Conservation (phyloP, 768 basidiomycete genomes). For the Dacryopinax spathularia region DNA sequence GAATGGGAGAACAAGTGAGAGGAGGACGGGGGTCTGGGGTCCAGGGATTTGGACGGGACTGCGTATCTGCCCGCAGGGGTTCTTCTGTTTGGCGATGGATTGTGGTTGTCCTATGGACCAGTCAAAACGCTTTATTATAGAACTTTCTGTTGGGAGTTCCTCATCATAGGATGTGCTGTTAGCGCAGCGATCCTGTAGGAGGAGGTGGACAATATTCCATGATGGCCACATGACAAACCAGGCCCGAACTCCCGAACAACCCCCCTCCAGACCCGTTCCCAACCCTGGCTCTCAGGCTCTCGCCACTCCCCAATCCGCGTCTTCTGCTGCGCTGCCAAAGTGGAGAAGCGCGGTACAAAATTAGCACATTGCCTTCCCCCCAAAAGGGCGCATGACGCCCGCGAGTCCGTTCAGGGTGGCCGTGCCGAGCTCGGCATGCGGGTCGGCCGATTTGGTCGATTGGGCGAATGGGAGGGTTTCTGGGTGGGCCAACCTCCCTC, state of each 20-base stretch:
- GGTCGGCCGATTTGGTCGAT: neutral
- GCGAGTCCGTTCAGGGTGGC: neutral
- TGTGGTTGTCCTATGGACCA: neutral
- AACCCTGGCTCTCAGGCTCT: no score
- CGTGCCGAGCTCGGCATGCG: neutral
- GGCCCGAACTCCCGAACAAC: no score
- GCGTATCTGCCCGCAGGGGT: neutral
- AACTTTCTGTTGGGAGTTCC: no score
- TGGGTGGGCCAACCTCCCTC: no score
- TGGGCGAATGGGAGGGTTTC: neutral
- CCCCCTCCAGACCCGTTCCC: no score
- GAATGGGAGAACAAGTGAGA: neutral
- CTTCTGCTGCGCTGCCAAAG: neutral
- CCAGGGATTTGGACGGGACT: neutral
- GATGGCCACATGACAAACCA: no score
- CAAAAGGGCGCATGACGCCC: neutral
- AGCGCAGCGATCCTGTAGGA: no score
- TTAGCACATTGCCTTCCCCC: neutral
- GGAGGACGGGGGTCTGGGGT: neutral
- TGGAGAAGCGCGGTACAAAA: neutral
- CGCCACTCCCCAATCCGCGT: neutral
- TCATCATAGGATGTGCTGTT: no score
- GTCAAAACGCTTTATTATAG: neutral
- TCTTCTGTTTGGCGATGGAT: neutral
- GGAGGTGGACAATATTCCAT: no score